phyloP scores from a whole-genome alignment of 331 rosid genomes.

The Erythrophleum ivorense region DNA sequence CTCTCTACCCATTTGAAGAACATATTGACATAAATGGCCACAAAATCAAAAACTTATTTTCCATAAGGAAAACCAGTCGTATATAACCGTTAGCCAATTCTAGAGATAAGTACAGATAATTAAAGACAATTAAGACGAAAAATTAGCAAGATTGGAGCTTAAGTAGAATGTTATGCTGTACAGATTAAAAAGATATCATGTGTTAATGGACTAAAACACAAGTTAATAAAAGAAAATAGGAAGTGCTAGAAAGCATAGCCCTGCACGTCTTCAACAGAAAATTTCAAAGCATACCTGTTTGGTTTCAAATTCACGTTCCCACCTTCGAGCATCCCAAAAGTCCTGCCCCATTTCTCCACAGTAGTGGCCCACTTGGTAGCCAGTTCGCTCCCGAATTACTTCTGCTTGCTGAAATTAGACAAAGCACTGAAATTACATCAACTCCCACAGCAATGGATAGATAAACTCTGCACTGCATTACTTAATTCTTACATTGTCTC shows the following conservation, averaged over 20 bases:
- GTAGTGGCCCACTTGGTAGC: slow-evolving; percentile 94
- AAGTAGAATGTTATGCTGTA: slow-evolving; percentile 18
- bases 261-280: slow-evolving; percentile 19
- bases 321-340: slow-evolving; percentile 97
- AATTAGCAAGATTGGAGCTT: slow-evolving; percentile 4
- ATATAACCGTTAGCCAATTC: slow-evolving; percentile 23
- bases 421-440: slow-evolving; percentile 25
- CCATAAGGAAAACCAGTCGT: background rate
- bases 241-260: slow-evolving; percentile 22
- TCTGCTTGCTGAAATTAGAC: slow-evolving; percentile 92
- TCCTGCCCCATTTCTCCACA: slow-evolving; percentile 99
- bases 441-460: slow-evolving; percentile 13
- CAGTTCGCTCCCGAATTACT: slow-evolving; percentile 95
- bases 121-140: background rate
- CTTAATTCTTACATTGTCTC: slow-evolving; percentile 13
- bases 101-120: background rate
- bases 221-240: slow-evolving; percentile 16
- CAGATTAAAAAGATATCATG: slow-evolving; percentile 10
- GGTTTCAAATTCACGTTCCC: slow-evolving; percentile 90
- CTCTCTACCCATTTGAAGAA: slow-evolving; percentile 15
- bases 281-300: slow-evolving; percentile 69
- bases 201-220: background rate
- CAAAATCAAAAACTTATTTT: slow-evolving; percentile 3
- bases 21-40: background rate
- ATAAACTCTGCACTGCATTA: slow-evolving; percentile 3